Percentiles rank a stretch among this genome's conserved stretches.
Conservation (phyloP, 129 eudicot genomes). For the Flaveria brownii region DNA sequence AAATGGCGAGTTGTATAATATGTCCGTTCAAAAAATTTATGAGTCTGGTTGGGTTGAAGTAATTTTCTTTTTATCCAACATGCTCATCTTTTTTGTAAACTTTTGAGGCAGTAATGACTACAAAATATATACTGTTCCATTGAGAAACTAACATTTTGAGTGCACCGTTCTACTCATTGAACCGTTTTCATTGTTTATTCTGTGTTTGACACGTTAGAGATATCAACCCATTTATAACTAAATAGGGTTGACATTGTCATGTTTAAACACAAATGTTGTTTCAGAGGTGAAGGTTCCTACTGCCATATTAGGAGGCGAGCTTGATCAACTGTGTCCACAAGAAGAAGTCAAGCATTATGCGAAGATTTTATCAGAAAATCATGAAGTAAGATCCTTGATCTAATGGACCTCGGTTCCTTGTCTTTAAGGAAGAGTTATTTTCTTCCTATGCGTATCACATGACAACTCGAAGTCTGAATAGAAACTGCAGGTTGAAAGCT, state of each 20-base stretch:
- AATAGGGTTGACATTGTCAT: background rate
- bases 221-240: background rate
- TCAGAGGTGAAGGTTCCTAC: conserved; percentile 11
- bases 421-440: no score
- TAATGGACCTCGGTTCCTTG: background rate
- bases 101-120: background rate
- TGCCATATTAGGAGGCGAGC: conserved; percentile 17
- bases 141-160: background rate
- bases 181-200: background rate
- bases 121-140: background rate
- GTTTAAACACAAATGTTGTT: background rate
- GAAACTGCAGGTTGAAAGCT: conserved; percentile 13
- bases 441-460: no score
- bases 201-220: background rate
- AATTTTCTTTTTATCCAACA: background rate
- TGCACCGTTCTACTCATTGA: no score
- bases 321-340: conserved; percentile 8
- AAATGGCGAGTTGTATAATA: background rate
- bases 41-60: background rate
- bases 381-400: background rate
- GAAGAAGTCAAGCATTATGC: conserved; percentile 7
- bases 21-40: background rate
- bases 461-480: background rate
- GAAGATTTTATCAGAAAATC: conserved; percentile 5
- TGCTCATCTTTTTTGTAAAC: background rate